Evolutionary conservation across 805 yeast genomes (phyloP).

Genomic region (Saturnispora mendoncae): DNA sequence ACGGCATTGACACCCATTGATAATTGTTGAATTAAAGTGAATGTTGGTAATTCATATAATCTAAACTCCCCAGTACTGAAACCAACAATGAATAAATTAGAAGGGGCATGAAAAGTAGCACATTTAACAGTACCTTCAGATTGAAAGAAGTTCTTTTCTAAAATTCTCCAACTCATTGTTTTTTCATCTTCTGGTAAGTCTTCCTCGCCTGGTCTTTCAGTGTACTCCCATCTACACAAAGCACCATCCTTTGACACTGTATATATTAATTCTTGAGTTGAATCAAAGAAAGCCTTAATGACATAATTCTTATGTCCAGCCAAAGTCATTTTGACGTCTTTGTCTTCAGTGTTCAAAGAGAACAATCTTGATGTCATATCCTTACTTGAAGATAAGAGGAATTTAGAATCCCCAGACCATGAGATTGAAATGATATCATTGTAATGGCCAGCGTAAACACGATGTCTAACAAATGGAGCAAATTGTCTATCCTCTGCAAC

Average conservation of each 20-base stretch:
- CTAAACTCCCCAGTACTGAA: constrained; percentile 86
- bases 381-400: constrained; percentile 75
- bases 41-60: constrained; percentile 76
- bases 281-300: constrained; percentile 75
- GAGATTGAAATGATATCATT: constrained; percentile 67
- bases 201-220: constrained; percentile 43
- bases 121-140: constrained; percentile 68
- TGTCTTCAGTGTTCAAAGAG: constrained; percentile 64
- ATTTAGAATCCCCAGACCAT: constrained; percentile 90
- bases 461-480: constrained; percentile 88
- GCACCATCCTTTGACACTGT: constrained; percentile 95
- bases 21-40: constrained; percentile 72
- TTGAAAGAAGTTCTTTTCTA: constrained; percentile 65
- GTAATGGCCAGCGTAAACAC: constrained; percentile 89
- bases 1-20: constrained; percentile 89
- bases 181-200: constrained; percentile 37
- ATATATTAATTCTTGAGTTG: constrained; percentile 82
- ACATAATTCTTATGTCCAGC: constrained; percentile 93
- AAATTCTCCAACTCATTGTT: constrained; percentile 71
- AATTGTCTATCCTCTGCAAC: constrained; percentile 78
- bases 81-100: constrained; percentile 77
- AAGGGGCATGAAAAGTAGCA: constrained; percentile 68
- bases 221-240: constrained; percentile 82
- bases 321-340: constrained; percentile 71
- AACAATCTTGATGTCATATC: constrained; percentile 85